Percentiles rank a stretch among this genome's conserved stretches.
These are phyloP conservation scores for Phytophthora citrophthora DNA, from an alignment of 352 stramenopile genomes.

Conservation along the genomic window DNA sequence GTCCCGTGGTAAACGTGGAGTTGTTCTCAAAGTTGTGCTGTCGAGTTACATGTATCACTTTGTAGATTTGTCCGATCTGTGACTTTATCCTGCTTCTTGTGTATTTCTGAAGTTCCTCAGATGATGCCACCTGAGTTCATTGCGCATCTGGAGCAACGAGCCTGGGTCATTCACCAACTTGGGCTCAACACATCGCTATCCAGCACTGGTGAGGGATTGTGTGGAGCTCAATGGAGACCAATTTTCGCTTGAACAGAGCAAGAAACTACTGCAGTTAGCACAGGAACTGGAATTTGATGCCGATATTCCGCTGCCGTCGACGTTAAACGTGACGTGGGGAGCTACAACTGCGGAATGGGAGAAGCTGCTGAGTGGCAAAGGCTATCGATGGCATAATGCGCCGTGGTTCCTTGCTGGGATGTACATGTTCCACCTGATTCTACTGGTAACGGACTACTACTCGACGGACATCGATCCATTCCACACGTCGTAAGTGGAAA, in stretches of 20 bases:
- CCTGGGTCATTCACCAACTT: neutral
- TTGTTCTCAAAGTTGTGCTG: neutral
- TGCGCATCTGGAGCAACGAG: neutral
- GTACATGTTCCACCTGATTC: constrained; percentile 74
- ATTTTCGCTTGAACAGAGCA: constrained; percentile 44
- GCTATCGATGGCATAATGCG: constrained; percentile 71
- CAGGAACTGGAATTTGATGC: constrained; percentile 50
- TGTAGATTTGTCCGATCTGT: no score
- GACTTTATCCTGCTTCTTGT: neutral
- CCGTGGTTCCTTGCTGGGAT: constrained; percentile 88
- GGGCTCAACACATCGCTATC: constrained; percentile 24
- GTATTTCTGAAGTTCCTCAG: neutral
- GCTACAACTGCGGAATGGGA: constrained; percentile 57
- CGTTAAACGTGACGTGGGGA: constrained; percentile 34
- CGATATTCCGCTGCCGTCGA: constrained; percentile 53
- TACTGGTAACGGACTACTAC: constrained; percentile 70
- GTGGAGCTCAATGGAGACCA: constrained; percentile 44
- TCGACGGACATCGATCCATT: constrained; percentile 68
- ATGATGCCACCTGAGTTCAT: constrained; percentile 34
- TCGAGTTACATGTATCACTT: neutral
- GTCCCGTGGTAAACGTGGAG: no score
- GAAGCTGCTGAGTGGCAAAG: constrained; percentile 41
- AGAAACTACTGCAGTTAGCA: constrained; percentile 49
- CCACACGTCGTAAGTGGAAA: constrained; percentile 32
- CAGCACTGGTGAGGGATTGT: constrained; percentile 51